Evolutionary conservation across 441 rosid species (phyloP), one percentile per base, ranked within the genome.

Genomic region (Pelargonium cotyledonis): DNA sequence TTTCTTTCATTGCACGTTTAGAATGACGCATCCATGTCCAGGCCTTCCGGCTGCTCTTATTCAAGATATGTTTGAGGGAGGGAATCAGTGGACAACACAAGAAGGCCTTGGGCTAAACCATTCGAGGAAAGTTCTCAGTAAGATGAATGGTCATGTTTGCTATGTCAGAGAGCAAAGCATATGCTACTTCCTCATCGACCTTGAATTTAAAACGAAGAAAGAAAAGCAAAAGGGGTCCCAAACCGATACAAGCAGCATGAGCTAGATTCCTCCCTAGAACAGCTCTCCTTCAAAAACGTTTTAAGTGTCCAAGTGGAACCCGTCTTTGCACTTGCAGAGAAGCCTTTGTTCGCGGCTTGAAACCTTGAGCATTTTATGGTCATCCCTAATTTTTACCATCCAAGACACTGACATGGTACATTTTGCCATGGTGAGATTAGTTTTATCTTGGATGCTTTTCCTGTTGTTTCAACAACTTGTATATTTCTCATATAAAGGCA

Each of bases 11-110:
- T 67, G 49, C 73, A 70, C 63, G 46, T 80, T 79, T 46, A 92
- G 98, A 75, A 80, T 92, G 85, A 81, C 85, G 38, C 96, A 86
- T 79, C 85, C 92, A 0, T 90, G 96, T n/a, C 62, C 79, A 77
- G 92, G 96, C 53, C 76, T 90, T 65, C 93, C 94, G 65, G 35
- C 85, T 55, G 73, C 78, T 70, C 79, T 87, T 61, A 67, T 89
- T 68, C 74, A 85, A 70, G 92, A 90, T 31, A 89, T 90, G 89
- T 80, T 80, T 15, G 84, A 82, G 19, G 79, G 65, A 1, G 83
- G 79, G 74, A 75, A 78, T 47, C 81, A 63, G n/a, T 76, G 87
- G 86, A 76, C 43, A 21, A 81, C 88, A 8, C 88, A 77, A 57
- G 96, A 89, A 77, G 98, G 94, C 14, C 72, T 86, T 2, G 84